phyloP scores from a whole-genome alignment of 2,329 filamentous ascomycete genomes.

The Thelonectria olida region DNA sequence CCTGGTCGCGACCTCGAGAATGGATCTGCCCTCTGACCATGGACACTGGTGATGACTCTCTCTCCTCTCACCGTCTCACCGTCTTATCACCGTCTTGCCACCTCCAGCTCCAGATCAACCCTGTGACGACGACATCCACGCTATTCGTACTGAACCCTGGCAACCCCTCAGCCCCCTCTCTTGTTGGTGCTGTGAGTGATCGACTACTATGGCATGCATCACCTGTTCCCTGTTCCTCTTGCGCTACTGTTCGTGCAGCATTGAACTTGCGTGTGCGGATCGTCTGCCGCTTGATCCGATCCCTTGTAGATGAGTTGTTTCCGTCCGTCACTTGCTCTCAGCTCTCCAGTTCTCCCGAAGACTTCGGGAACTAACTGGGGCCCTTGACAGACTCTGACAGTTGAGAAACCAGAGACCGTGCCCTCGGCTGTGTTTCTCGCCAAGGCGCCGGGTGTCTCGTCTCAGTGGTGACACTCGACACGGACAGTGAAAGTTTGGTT shows the following conservation, averaged over 20 bases:
- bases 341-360: neutral
- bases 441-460: neutral
- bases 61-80: too few species aligned
- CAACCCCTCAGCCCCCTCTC: too few species aligned
- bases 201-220: neutral
- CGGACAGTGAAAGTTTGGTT: neutral
- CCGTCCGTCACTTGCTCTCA: neutral
- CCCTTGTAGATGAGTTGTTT: neutral
- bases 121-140: too few species aligned
- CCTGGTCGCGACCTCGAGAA: neutral
- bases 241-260: neutral
- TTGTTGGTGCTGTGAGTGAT: too few species aligned
- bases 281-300: neutral
- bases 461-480: neutral
- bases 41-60: too few species aligned
- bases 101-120: too few species aligned
- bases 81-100: too few species aligned
- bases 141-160: too few species aligned
- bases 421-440: neutral
- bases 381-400: neutral
- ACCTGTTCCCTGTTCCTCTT: neutral
- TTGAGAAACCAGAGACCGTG: neutral
- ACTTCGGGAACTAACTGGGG: neutral
- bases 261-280: neutral
- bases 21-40: too few species aligned